Evolutionary conservation across 208 protist genomes (phyloP).

Genomic region (Leishmania aethiopica): DNA sequence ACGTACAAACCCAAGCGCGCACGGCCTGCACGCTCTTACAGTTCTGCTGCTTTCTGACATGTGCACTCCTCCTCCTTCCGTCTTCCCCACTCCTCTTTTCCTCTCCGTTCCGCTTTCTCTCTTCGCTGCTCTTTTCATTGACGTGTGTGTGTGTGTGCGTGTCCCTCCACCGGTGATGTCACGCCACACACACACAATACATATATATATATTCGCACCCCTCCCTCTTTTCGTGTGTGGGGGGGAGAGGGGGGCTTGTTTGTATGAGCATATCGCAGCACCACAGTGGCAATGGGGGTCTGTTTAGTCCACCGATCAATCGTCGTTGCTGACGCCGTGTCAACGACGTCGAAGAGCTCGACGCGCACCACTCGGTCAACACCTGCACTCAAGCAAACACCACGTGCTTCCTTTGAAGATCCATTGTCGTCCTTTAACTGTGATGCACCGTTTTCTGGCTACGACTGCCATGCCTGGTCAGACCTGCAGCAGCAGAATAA

Average conservation of each 20-base stretch:
- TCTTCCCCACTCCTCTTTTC: background rate
- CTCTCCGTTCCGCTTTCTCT: background rate
- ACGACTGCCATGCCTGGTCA: conserved; percentile 23
- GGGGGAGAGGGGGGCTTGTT: background rate
- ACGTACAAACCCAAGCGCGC: background rate
- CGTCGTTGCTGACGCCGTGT: background rate
- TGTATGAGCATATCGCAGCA: background rate
- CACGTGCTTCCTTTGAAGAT: background rate
- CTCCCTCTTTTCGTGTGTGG: background rate
- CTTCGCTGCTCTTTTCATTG: background rate
- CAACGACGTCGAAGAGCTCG: background rate
- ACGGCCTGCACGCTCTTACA: background rate
- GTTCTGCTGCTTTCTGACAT: no score
- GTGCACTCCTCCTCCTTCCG: background rate
- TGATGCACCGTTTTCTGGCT: conserved; percentile 21
- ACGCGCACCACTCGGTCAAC: background rate
- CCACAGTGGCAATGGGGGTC: conserved; percentile 3
- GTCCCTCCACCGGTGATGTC: background rate
- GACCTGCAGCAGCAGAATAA: conserved; percentile 10
- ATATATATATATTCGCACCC: background rate
- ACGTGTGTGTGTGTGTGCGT: background rate
- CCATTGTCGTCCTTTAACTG: background rate
- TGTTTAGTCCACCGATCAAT: background rate
- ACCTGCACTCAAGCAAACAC: background rate
- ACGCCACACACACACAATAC: background rate